Conservation (phyloP, 371 early-diverging fungal genomes). For the Mortierella sp. region DNA sequence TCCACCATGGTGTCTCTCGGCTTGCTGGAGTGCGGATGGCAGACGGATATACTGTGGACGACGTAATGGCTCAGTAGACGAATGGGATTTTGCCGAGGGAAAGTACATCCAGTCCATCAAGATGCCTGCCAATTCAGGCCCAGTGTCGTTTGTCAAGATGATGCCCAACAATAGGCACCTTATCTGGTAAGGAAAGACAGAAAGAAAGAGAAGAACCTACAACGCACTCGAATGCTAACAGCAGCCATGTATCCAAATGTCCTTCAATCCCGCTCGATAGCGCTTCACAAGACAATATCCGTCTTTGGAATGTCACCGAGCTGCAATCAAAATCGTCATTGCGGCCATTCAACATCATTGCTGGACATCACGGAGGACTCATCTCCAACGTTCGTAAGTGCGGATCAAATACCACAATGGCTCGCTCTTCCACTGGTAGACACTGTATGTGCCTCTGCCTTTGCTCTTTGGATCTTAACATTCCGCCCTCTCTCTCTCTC, state of each 20-base stretch:
- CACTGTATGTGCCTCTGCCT: too few species aligned
- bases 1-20: slow-evolving; percentile 92
- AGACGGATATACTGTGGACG: slow-evolving; percentile 78
- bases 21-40: slow-evolving; percentile 90
- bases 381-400: slow-evolving; percentile 81
- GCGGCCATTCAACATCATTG: slow-evolving; percentile 90
- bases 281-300: slow-evolving; percentile 92
- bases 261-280: slow-evolving; percentile 49
- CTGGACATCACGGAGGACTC: slow-evolving; percentile 90
- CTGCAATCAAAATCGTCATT: slow-evolving; percentile 58
- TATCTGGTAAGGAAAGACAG: slow-evolving; percentile 70
- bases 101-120: slow-evolving; percentile 74
- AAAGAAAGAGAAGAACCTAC: too few species aligned
- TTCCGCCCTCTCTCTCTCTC: too few species aligned
- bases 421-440: too few species aligned
- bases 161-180: slow-evolving; percentile 87
- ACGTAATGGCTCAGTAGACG: slow-evolving; percentile 91
- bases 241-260: too few species aligned
- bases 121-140: slow-evolving; percentile 92
- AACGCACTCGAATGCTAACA: too few species aligned
- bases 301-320: slow-evolving; percentile 83
- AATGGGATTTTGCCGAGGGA: slow-evolving; percentile 82
- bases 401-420: neutral
- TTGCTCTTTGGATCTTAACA: too few species aligned
- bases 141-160: slow-evolving; percentile 81